Base-by-base conservation (phyloP, 306 rosid species). In the Urtica urens region DNA sequence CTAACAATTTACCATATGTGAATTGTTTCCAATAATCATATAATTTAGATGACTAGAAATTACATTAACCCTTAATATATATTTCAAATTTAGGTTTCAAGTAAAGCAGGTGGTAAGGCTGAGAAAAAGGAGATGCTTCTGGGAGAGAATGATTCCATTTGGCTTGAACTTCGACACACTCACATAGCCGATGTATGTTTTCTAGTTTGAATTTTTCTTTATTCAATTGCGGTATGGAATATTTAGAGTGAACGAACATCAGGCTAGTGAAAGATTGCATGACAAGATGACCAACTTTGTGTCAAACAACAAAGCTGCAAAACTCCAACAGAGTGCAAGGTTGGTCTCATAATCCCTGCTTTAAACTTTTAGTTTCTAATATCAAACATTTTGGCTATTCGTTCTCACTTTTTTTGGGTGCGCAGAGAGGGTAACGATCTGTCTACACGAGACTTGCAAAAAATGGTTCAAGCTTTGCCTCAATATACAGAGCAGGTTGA, bases 391-490 rank as follows among this genome's bases (percentile, higher is more conserved):
- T 22, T 42, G n/a, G n/a, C n/a, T n/a, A n/a, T n/a, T n/a, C n/a
- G n/a, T n/a, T n/a, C n/a, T n/a, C 62, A 20, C 49, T 46, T 63
- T 60, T 50, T 3, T 43, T n/a, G n/a, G n/a, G n/a, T n/a, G n/a
- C n/a, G 71, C 70, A 90, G 97, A 71, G 94, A 84, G 60, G 85
- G 93, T 34, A 39, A 57, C 49, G 97, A 90, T 64, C 12, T 90
- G 67, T 79, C 95, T 55, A 90, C 97, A 17, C 72, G 87, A 52
- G 97, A 90, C 58, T 63, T 90, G 75, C 97, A 90, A 64, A 90
- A 90, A 69, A 79, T 90, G 95, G 95, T 90, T 64, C 97, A 90
- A 77, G 94, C 93, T 47, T 73, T 90, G 73, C 97, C 97, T 49
- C 93, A 90, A 33, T 90, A 90, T 60, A 79, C 95, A 23, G 95